Conservation (phyloP, 768 basidiomycete genomes). For the Gymnopilus junonius region DNA sequence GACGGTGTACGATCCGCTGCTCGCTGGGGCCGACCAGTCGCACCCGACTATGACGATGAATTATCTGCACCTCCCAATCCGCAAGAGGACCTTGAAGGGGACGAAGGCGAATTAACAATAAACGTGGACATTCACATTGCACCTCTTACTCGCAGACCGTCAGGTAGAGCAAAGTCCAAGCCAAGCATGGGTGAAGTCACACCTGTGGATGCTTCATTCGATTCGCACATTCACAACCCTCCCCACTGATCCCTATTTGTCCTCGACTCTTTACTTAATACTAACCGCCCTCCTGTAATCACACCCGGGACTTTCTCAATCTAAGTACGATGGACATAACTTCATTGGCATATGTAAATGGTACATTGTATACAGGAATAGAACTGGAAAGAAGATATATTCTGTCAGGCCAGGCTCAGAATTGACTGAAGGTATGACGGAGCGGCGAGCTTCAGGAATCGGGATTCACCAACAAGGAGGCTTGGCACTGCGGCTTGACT, state of each 20-base stretch:
- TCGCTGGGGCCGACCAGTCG: slow-evolving; percentile 59
- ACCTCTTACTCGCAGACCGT: slow-evolving; percentile 71
- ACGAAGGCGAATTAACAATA: slow-evolving; percentile 38
- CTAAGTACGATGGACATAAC: slow-evolving; percentile 2
- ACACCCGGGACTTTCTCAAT: background rate
- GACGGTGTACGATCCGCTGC: slow-evolving; percentile 66
- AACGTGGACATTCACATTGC: slow-evolving; percentile 50
- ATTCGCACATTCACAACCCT: slow-evolving; percentile 7
- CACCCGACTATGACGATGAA: slow-evolving; percentile 40
- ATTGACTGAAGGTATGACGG: background rate
- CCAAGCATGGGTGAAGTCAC: slow-evolving; percentile 50
- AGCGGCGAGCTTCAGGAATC: no score
- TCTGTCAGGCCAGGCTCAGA: no score
- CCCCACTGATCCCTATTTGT: slow-evolving; percentile 11
- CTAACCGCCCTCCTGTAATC: slow-evolving; percentile 11
- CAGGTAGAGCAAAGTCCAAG: slow-evolving; percentile 57
- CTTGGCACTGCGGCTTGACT: slow-evolving; percentile 1
- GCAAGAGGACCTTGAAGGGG: slow-evolving; percentile 37
- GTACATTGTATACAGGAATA: slow-evolving; percentile 2
- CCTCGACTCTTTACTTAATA: no score
- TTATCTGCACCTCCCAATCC: slow-evolving; percentile 21
- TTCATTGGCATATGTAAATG: background rate
- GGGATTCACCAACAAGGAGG: background rate
- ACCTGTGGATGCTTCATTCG: slow-evolving; percentile 37
- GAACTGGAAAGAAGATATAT: background rate